Percentiles rank a stretch among this genome's conserved stretches.
Evolutionary conservation across 129 eudicot species (phyloP).

Genomic region (Artemisia tridentata): DNA sequence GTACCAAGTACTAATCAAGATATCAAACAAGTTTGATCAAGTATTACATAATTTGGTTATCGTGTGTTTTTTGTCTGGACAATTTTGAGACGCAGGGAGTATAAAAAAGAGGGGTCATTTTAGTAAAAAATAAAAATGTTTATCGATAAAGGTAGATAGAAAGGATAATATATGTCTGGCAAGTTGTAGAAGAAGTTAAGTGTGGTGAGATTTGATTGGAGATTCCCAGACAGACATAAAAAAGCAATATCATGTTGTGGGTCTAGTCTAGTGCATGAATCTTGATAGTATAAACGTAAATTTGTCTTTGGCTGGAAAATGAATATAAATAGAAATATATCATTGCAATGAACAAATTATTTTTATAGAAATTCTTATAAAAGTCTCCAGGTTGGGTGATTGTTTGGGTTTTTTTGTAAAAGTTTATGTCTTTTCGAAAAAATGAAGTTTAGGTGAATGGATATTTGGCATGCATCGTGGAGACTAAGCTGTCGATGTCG

Average conservation of each 20-base stretch:
- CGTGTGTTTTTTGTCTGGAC: too few species aligned
- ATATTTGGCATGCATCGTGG: too few species aligned
- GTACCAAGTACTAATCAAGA: too few species aligned
- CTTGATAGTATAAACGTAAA: slow-evolving; percentile 17
- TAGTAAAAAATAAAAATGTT: neutral
- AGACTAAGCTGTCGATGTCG: too few species aligned
- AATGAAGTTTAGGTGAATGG: too few species aligned
- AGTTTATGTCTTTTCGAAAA: too few species aligned
- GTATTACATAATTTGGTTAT: neutral
- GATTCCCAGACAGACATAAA: slow-evolving; percentile 27
- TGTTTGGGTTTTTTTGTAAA: too few species aligned
- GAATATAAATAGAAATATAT: neutral
- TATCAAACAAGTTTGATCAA: neutral
- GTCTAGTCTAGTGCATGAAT: slow-evolving; percentile 29
- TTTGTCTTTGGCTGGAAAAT: slow-evolving; percentile 10
- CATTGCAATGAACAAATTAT: neutral
- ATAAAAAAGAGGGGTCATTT: too few species aligned
- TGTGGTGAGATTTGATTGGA: slow-evolving; percentile 24
- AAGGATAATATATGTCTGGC: slow-evolving; percentile 33
- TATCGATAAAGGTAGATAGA: neutral
- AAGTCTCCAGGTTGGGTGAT: too few species aligned
- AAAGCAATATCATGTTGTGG: slow-evolving; percentile 34
- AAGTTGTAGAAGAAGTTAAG: slow-evolving; percentile 23
- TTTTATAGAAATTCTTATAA: neutral
- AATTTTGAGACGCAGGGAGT: too few species aligned